Base-by-base conservation (phyloP, 177 flowering plant genomes). In the Vitis hybrid region DNA sequence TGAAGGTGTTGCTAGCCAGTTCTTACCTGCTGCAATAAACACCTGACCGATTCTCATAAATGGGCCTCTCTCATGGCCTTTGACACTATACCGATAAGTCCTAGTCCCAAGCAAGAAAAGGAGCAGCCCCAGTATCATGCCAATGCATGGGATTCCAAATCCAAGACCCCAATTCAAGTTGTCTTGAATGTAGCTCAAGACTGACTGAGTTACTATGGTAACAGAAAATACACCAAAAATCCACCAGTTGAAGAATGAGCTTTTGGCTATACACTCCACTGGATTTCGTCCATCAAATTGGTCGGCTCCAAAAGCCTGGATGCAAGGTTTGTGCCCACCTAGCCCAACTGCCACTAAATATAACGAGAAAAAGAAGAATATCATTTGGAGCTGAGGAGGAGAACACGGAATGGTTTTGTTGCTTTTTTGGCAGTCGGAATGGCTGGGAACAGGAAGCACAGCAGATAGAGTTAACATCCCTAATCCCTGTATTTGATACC, bases 181-280 rank as follows among this genome's bases (percentile, higher is more conserved):
- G 46, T 87, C 89, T 62, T 85, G 89, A 40, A 86, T 80, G 75
- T 82, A 82, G 51, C 49, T 80, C 56, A 87, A 51, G 21, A 75
- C 66, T 54, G 49, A 50, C 3, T 72, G 46, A 2, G 86, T 21
- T 30, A 72, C 21, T 6, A 73, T 6, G 0, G 73, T 67, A 13
- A 85, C 83, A 0, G 15, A 55, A 68, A 72, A 77, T 5, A 77
- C 12, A 15, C 83, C 59, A 72, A 84, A 80, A 56, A 78, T 79
- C 85, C 88, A 85, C 91, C 88, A 87, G 62, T 87, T 87, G 76
- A 87, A 87, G 80, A 84, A 87, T 2, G 91, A 85, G 77, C 91
- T 84, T 75, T 78, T 84, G 9, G 84, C 76, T 63, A 70, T 81
- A 70, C 77, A 52, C 67, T 87, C 88, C 11, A 70, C 52, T 1